phyloP scores from a whole-genome alignment of 2,329 filamentous ascomycete species.

The Parascedosporium putredinis region DNA sequence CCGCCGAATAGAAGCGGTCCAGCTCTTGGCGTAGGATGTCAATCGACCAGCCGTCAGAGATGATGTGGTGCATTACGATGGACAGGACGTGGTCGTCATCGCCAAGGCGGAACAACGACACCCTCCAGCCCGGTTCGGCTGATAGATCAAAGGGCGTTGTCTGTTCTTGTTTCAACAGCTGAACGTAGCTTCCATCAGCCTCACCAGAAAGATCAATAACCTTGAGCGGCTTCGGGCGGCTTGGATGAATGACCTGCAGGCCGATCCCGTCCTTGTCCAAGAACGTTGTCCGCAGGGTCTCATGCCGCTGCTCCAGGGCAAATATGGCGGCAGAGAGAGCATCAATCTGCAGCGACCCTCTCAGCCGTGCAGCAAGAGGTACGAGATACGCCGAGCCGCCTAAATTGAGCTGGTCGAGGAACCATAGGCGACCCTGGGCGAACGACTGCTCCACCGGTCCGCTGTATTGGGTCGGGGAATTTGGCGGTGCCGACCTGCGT shows the following conservation, averaged over 20 bases:
- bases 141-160: background rate
- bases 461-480: background rate
- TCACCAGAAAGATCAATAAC: background rate
- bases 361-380: slow-evolving; percentile 10
- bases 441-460: slow-evolving; percentile 14
- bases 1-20: slow-evolving; percentile 13
- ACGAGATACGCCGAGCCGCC: slow-evolving; percentile 14
- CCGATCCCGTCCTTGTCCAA: slow-evolving; percentile 8
- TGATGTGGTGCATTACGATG: slow-evolving; percentile 20
- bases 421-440: slow-evolving; percentile 16
- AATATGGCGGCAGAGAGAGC: slow-evolving; percentile 10
- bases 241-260: slow-evolving; percentile 8
- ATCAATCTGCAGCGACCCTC: slow-evolving; percentile 10
- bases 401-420: slow-evolving; percentile 14
- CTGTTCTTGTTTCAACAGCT: background rate
- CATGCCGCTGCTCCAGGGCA: slow-evolving; percentile 14
- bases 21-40: slow-evolving; percentile 16
- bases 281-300: slow-evolving; percentile 15
- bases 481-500: background rate
- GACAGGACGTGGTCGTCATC: slow-evolving; percentile 15
- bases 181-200: background rate
- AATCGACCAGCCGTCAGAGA: slow-evolving; percentile 20
- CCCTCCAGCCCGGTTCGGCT: slow-evolving; percentile 15
- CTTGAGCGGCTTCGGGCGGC: background rate
- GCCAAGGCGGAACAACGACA: slow-evolving; percentile 9